Conservation (phyloP, 1,139 yeast species). For the Saccharomyces uvarum region DNA sequence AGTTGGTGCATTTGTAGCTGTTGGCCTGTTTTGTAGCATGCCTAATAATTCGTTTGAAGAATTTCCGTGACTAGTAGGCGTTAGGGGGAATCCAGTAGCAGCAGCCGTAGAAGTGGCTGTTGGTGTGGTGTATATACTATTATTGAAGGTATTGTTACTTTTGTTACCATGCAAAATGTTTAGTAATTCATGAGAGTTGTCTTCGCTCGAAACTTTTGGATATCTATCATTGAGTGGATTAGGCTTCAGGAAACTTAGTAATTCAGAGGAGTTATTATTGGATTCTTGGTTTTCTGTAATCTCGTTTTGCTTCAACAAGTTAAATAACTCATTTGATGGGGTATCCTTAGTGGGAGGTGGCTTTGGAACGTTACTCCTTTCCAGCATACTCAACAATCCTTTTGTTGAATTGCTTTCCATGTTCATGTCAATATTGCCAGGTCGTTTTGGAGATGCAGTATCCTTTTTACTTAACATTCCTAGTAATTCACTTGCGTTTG, state of each 20-base stretch:
- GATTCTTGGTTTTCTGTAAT: neutral
- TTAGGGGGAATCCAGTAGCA: neutral
- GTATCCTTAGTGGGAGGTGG: neutral
- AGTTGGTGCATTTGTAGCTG: neutral
- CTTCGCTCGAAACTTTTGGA: constrained; percentile 5
- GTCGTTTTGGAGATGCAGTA: neutral
- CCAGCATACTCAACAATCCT: neutral
- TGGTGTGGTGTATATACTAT: neutral
- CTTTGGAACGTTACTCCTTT: neutral
- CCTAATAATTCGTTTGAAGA: neutral
- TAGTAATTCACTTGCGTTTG: constrained; percentile 1
- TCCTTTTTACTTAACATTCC: constrained; percentile 1
- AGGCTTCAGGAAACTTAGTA: neutral
- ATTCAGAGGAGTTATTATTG: neutral
- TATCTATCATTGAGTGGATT: constrained; percentile 6
- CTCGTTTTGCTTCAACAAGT: constrained; percentile 8
- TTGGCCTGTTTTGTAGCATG: neutral
- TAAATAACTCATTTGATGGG: constrained; percentile 7
- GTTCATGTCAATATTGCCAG: neutral
- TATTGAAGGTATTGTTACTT: constrained; percentile 5
- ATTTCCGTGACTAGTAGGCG: neutral
- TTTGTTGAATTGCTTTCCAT: neutral
- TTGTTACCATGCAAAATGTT: constrained; percentile 13
- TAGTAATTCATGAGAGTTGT: constrained; percentile 19
- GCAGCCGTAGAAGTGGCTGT: neutral